Base-by-base conservation (phyloP, 2,329 filamentous ascomycete species). In the Fusarium neocosmosporiellum region DNA sequence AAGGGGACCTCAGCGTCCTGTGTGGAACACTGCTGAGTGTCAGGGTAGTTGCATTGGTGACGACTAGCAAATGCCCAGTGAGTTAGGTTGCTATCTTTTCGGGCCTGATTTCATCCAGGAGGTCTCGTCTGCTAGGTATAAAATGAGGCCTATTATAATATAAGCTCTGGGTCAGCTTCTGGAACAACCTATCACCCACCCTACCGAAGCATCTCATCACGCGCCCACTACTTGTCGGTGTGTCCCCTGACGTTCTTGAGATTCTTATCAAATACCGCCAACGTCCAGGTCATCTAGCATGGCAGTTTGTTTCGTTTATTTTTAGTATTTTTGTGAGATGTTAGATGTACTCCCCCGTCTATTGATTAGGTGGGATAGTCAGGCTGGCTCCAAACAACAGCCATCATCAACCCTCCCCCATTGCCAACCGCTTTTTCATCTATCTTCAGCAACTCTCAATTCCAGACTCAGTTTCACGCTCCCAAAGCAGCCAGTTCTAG, bases 401-500 rank as follows among this genome's bases (percentile, higher is more conserved):
- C 11, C 20, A 46, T 24, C 20, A 7, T 9, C 22, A 53, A 18
- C 7, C 46, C 27, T 53, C 16, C 50, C 7, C 20, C 58, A 24
- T 43, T 22, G n/a, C n/a, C 20, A 34, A 41, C n/a, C 48, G 16
- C 11, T 29, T 36, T 65, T 39, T 16, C 14, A 34, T 7, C 8
- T 20, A 10, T 22, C 27, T 10, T 46, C 14, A 20, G 1, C 9
- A 7, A 29, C 22, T 18, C 18, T 11, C n/a, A 70, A 2, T 18
- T 39, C 54, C 6, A 29, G 16, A 20, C 31, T 29, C 11, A 10
- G 4, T 13, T 31, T 53, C 11, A 31, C 18, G 27, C 18, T 20
- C 27, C n/a, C 20, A 58, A 57, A 2, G 50, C 60, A 39, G 63
- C 48, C 22, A 29, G 48, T 29, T 79, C 78, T 57, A 79, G 50